These are phyloP conservation scores for Barnettozyma siamensis DNA, from an alignment of 805 yeast species.

Conservation along the genomic window DNA sequence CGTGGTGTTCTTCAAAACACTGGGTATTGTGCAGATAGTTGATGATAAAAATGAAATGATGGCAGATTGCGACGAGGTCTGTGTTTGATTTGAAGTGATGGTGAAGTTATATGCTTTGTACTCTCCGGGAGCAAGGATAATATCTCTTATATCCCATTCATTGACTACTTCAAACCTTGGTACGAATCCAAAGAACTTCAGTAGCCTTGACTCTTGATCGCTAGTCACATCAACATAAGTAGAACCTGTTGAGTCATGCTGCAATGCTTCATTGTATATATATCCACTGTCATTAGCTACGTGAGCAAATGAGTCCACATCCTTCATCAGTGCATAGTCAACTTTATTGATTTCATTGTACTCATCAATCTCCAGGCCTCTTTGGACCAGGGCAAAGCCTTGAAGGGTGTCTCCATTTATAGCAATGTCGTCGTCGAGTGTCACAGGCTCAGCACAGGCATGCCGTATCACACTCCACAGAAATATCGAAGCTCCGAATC, in stretches of 20 bases:
- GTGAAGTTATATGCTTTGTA: constrained; percentile 15
- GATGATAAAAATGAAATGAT: constrained; percentile 8
- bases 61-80: background rate
- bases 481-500: too few relatives aligned
- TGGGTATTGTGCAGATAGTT: constrained; percentile 10
- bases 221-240: background rate
- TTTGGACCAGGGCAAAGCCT: background rate
- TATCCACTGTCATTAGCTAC: constrained; percentile 1
- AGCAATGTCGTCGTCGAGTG: background rate
- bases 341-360: background rate
- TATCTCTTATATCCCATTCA: constrained; percentile 13
- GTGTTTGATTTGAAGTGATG: constrained; percentile 3
- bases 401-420: background rate
- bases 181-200: constrained; percentile 6
- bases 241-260: background rate
- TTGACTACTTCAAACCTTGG: constrained; percentile 10
- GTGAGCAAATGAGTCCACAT: background rate
- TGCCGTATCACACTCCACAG: background rate
- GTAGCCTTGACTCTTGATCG: background rate
- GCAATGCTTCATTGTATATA: constrained; percentile 3
- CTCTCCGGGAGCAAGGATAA: constrained; percentile 15
- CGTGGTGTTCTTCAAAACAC: background rate
- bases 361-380: background rate
- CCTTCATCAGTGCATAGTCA: background rate
- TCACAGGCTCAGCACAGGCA: background rate